Conservation (phyloP, 805 yeast species). For the Candida schatavii region DNA sequence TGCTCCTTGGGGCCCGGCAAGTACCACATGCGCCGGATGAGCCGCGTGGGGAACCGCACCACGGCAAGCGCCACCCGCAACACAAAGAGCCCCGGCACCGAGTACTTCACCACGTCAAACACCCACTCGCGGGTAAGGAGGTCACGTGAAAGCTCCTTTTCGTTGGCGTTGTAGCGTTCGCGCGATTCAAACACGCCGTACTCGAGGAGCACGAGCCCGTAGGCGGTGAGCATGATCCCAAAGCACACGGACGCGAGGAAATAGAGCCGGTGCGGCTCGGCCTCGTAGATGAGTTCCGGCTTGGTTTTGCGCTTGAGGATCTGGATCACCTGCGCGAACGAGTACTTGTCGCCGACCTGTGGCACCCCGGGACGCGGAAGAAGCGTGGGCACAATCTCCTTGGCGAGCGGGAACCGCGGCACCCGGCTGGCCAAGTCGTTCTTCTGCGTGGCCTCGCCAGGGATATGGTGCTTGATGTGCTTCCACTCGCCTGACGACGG, state of each 20-base stretch:
- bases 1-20: slow-evolving; percentile 52
- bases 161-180: slow-evolving; percentile 52
- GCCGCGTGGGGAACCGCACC: slow-evolving; percentile 57
- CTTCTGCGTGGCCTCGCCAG: slow-evolving; percentile 46
- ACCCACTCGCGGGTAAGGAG: slow-evolving; percentile 41
- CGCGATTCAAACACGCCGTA: slow-evolving; percentile 52
- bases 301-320: slow-evolving; percentile 50
- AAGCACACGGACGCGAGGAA: slow-evolving; percentile 67
- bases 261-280: slow-evolving; percentile 78
- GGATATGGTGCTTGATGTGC: slow-evolving; percentile 47
- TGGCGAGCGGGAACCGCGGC: slow-evolving; percentile 64
- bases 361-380: slow-evolving; percentile 80
- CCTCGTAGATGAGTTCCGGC: slow-evolving; percentile 77
- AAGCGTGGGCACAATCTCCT: slow-evolving; percentile 62
- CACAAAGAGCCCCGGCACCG: slow-evolving; percentile 25
- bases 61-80: slow-evolving; percentile 28
- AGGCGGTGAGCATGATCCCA: slow-evolving; percentile 66
- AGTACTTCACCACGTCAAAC: slow-evolving; percentile 24
- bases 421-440: slow-evolving; percentile 55
- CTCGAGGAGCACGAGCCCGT: slow-evolving; percentile 60
- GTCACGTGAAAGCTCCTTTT: slow-evolving; percentile 41
- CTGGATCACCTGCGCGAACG: slow-evolving; percentile 61
- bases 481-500: slow-evolving; percentile 42
- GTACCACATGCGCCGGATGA: slow-evolving; percentile 74
- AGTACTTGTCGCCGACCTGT: slow-evolving; percentile 53